A percentile compares a stretch with the other conserved stretches of the same genome.
phyloP scores from a whole-genome alignment of 2,329 filamentous ascomycete species.

The Didymella segeticola region DNA sequence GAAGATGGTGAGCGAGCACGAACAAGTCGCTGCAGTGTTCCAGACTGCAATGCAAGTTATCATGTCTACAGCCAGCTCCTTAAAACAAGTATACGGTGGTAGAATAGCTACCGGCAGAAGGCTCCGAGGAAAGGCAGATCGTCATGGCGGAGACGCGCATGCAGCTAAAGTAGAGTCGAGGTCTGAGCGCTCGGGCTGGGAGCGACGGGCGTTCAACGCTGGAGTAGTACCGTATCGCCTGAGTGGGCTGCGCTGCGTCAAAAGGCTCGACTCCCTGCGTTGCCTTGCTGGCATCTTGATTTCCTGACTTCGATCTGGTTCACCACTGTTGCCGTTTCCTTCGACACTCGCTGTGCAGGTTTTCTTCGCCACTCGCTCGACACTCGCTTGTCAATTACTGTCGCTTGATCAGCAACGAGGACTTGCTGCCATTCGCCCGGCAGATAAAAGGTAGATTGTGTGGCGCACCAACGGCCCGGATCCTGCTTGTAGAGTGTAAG shows the following conservation, averaged over 20 bases:
- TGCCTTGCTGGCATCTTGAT: conserved; percentile 1
- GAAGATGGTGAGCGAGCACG: neutral
- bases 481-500: conserved; percentile 12
- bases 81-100: neutral
- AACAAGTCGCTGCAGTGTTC: neutral
- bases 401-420: conserved; percentile 3
- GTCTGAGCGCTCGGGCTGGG: conserved; percentile 15
- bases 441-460: conserved; percentile 9
- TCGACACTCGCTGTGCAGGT: no score
- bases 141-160: conserved; percentile 10
- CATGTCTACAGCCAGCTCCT: no score
- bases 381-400: conserved; percentile 11
- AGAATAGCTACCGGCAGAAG: neutral
- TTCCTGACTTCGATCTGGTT: neutral
- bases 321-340: neutral
- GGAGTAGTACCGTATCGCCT: conserved; percentile 17
- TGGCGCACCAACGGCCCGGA: conserved; percentile 15
- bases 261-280: conserved; percentile 14
- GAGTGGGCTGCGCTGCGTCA: conserved; percentile 15
- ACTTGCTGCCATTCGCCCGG: conserved; percentile 3
- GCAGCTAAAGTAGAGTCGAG: neutral
- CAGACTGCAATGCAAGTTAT: no score
- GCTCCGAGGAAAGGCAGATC: conserved; percentile 11
- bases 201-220: conserved; percentile 16
- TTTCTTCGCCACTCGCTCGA: no score